Conservation (phyloP, 257 asterid genomes). For the Nicotiana knightiana region DNA sequence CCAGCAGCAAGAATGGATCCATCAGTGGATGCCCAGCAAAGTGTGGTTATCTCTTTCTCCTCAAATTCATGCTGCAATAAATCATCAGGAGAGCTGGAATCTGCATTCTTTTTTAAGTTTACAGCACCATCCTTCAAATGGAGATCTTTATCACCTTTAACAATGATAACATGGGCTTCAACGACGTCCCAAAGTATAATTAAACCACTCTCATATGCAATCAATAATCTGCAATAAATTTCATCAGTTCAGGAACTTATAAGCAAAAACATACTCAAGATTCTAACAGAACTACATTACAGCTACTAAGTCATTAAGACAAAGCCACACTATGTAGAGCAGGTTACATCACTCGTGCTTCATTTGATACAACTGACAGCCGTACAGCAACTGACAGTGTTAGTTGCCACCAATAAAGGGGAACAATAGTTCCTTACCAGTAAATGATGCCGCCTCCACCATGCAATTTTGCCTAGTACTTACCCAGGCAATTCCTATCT, state of each 20-base stretch:
- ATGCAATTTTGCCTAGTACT: background rate
- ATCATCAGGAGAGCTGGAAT: constrained; percentile 28
- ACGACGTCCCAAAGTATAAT: constrained; percentile 85
- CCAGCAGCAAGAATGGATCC: constrained; percentile 86
- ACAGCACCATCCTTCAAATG: constrained; percentile 41
- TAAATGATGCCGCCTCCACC: background rate
- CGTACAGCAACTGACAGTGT: background rate
- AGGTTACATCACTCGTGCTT: too few species aligned
- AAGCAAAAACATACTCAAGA: background rate
- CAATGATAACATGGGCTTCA: constrained; percentile 45
- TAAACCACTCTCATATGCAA: constrained; percentile 79
- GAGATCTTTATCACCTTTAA: constrained; percentile 72
- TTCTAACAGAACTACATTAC: background rate
- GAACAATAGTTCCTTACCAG: background rate
- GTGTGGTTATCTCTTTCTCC: constrained; percentile 80
- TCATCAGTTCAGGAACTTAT: constrained; percentile 8
- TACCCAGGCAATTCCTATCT: background rate
- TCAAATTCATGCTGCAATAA: constrained; percentile 40
- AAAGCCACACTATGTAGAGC: background rate
- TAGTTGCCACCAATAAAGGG: constrained; percentile 2
- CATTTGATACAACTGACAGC: too few species aligned
- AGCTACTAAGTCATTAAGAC: background rate
- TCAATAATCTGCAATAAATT: constrained; percentile 51
- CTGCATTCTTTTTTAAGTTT: constrained; percentile 31
- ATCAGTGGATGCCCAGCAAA: constrained; percentile 86